Evolutionary conservation across 169 alveolate genomes (phyloP).

Genomic region (Cryptosporidium canis): DNA sequence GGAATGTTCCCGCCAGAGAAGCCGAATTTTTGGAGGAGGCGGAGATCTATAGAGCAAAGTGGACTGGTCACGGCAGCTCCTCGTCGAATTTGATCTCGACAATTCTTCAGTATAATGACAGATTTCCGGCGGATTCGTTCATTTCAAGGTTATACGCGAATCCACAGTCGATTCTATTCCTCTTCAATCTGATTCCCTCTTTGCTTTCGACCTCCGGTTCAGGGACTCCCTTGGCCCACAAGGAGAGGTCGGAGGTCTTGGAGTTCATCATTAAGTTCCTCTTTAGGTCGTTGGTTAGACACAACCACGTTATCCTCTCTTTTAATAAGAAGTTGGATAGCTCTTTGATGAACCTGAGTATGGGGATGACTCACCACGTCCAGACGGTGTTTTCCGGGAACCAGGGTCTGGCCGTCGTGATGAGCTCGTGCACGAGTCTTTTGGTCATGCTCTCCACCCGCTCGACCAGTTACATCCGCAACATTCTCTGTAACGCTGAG

Average conservation of each 20-base stretch:
- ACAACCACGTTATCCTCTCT: background rate
- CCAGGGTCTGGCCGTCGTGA: background rate
- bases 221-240: background rate
- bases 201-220: background rate
- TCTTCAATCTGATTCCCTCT: constrained; percentile 46
- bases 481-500: constrained; percentile 1
- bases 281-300: constrained; percentile 32
- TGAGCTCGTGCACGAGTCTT: constrained; percentile 58
- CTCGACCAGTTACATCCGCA: background rate
- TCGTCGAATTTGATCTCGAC: background rate
- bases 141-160: constrained; percentile 3
- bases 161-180: constrained; percentile 51
- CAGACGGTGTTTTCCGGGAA: constrained; percentile 4
- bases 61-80: background rate
- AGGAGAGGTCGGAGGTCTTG: background rate
- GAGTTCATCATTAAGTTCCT: constrained; percentile 13
- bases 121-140: constrained; percentile 43
- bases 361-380: constrained; percentile 29
- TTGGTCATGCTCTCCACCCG: constrained; percentile 1
- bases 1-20: constrained; percentile 48
- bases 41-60: background rate
- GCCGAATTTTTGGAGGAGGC: constrained; percentile 42
- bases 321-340: background rate
- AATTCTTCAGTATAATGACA: constrained; percentile 13
- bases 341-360: constrained; percentile 12